Conservation (phyloP, 176 grass and related monocot genomes). For the Avena atlantica region DNA sequence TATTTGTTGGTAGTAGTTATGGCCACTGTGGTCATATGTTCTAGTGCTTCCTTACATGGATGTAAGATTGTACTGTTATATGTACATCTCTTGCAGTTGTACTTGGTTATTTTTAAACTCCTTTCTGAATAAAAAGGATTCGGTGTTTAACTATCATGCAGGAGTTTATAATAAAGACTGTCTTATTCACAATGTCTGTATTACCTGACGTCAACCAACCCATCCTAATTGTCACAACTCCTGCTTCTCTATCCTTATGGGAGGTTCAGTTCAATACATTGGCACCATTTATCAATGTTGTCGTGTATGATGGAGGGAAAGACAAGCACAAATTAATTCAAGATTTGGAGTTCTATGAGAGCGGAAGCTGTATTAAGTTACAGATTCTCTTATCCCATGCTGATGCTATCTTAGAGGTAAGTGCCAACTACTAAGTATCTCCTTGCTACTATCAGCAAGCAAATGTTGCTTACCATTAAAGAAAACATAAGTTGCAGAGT, state of each 20-base stretch:
- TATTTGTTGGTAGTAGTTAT: slow-evolving; percentile 25
- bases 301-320: slow-evolving; percentile 68
- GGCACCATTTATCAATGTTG: slow-evolving; percentile 68
- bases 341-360: slow-evolving; percentile 56
- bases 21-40: slow-evolving; percentile 23
- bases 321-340: slow-evolving; percentile 53
- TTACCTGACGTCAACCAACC: slow-evolving; percentile 53
- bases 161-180: slow-evolving; percentile 68
- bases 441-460: slow-evolving; percentile 14
- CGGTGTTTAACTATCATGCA: slow-evolving; percentile 37
- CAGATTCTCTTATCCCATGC: slow-evolving; percentile 46
- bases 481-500: not conserved
- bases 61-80: not conserved
- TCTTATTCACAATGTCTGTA: slow-evolving; percentile 57
- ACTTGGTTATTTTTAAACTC: not conserved
- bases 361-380: slow-evolving; percentile 55
- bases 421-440: not conserved
- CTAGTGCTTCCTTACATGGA: not conserved
- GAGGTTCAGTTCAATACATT: slow-evolving; percentile 62
- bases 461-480: slow-evolving; percentile 12
- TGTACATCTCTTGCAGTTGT: slow-evolving; percentile 10
- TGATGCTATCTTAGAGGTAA: slow-evolving; percentile 69
- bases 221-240: slow-evolving; percentile 68
- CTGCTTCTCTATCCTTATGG: slow-evolving; percentile 64
- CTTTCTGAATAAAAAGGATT: not conserved